These are phyloP conservation scores for Penicillium sp. DNA, from an alignment of 2,329 filamentous ascomycete genomes.

Conservation along the genomic window DNA sequence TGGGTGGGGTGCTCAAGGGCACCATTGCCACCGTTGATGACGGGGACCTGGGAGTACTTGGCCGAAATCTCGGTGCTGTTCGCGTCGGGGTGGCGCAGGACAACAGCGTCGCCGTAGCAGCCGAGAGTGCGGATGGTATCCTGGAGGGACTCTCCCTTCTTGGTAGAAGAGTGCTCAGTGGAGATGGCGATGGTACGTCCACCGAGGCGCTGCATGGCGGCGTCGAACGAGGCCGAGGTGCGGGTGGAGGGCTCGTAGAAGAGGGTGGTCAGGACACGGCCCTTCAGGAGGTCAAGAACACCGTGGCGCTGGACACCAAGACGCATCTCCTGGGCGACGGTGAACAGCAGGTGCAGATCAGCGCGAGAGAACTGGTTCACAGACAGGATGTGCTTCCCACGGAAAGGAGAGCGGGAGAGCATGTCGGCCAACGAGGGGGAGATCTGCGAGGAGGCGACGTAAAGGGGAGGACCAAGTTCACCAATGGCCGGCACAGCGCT, in stretches of 20 bases:
- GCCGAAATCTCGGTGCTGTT: conserved; percentile 76
- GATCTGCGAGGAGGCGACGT: conserved; percentile 53
- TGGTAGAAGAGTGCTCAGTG: conserved; percentile 80
- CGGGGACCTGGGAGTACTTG: conserved; percentile 83
- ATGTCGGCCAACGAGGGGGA: conserved; percentile 66
- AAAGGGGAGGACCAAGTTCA: conserved; percentile 44
- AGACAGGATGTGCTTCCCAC: conserved; percentile 83
- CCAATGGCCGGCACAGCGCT: conserved; percentile 29
- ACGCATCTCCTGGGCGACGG: conserved; percentile 96
- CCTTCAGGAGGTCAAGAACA: conserved; percentile 80
- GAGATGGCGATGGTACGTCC: conserved; percentile 80
- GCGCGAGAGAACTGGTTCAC: conserved; percentile 85
- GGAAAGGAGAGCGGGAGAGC: conserved; percentile 79
- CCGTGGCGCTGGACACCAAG: conserved; percentile 90
- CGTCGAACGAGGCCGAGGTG: conserved; percentile 93
- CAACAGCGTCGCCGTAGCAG: conserved; percentile 91
- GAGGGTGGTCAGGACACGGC: conserved; percentile 82
- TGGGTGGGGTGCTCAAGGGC: conserved; percentile 96
- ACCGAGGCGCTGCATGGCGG: conserved; percentile 96
- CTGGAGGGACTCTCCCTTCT: conserved; percentile 91
- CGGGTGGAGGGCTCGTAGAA: conserved; percentile 98
- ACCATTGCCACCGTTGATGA: conserved; percentile 97
- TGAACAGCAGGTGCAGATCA: conserved; percentile 91
- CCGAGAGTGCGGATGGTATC: conserved; percentile 91
- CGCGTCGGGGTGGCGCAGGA: conserved; percentile 90